A percentile compares a stretch with the other conserved stretches of the same genome.
phyloP scores from a whole-genome alignment of 129 eudicot species.

The Ambrosia artemisiifolia region DNA sequence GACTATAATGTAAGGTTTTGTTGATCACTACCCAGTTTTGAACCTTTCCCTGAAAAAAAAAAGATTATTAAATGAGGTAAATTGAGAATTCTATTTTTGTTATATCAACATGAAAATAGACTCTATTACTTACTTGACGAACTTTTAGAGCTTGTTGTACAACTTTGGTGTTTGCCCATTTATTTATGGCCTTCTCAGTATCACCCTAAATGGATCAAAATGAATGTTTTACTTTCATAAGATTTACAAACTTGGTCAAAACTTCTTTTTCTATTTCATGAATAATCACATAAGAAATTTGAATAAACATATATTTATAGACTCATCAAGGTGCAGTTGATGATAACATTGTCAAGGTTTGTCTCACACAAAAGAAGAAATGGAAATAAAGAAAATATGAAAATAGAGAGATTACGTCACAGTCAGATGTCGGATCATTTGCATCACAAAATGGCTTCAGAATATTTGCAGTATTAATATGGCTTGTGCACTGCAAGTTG shows the following conservation, averaged over 20 bases:
- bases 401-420: background rate
- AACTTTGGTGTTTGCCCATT: background rate
- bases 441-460: background rate
- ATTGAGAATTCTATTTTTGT: background rate
- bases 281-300: no score
- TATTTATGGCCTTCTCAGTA: background rate
- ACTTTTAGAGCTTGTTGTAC: slow-evolving; percentile 18
- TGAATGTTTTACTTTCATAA: background rate
- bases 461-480: no score
- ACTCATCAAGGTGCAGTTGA: background rate
- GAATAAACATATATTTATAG: background rate
- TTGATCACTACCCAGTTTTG: background rate
- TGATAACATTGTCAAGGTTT: no score
- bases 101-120: background rate
- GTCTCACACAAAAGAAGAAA: no score
- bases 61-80: background rate
- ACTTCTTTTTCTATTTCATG: no score
- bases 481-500: background rate
- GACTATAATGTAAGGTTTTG: background rate
- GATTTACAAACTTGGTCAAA: background rate
- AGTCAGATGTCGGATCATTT: background rate
- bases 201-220: background rate
- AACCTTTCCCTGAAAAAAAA: background rate
- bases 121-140: background rate
- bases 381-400: no score